Percentiles rank a stretch among this genome's conserved stretches.
These are phyloP conservation scores for Colletotrichum sp. DNA, from an alignment of 2,329 filamentous ascomycete species.

Conservation along the genomic window DNA sequence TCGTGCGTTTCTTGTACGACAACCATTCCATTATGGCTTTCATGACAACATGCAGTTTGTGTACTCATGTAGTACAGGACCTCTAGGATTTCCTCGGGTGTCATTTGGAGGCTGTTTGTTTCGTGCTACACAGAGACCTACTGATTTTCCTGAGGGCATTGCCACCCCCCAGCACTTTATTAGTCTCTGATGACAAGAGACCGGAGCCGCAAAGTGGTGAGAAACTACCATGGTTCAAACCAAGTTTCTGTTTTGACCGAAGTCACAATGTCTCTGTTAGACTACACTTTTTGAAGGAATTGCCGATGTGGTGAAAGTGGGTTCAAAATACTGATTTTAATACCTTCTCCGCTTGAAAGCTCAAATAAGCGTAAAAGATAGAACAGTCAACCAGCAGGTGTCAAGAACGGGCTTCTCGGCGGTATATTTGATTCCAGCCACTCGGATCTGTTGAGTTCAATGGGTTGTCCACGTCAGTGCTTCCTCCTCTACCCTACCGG, in stretches of 20 bases:
- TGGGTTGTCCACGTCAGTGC: background rate
- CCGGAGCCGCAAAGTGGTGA: background rate
- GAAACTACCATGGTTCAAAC: background rate
- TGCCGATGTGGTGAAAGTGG: background rate
- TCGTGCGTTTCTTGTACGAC: background rate
- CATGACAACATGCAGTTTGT: background rate
- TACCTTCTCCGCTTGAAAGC: background rate
- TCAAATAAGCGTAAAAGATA: background rate
- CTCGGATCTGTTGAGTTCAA: background rate
- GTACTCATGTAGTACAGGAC: background rate
- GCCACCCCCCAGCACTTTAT: background rate
- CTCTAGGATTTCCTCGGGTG: background rate
- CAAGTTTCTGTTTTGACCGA: background rate
- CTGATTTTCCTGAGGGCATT: background rate
- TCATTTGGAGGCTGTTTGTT: background rate
- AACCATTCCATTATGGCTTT: background rate
- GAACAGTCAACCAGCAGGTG: background rate
- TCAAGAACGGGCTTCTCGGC: background rate
- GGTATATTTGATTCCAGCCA: background rate
- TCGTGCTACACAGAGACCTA: background rate
- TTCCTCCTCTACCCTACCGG: background rate
- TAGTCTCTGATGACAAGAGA: accelerated
- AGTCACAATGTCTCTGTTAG: background rate
- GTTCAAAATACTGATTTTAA: accelerated
- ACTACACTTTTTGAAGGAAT: background rate